Base-by-base conservation (phyloP, 2,329 filamentous ascomycete species). In the Colletotrichum gigasporum region DNA sequence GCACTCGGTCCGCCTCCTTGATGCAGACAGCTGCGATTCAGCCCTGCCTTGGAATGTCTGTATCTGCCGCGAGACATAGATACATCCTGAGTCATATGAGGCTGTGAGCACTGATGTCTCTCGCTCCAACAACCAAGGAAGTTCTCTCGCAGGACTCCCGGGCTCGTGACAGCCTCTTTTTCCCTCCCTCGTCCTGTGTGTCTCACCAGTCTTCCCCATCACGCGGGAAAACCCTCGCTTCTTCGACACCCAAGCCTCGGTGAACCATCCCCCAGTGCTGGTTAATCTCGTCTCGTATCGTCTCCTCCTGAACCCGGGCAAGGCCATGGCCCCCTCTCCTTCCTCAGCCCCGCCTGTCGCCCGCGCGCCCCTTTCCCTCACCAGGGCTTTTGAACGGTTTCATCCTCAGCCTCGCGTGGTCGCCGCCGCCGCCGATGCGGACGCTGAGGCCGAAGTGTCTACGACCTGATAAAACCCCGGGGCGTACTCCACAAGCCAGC, bases 401-500 rank as follows among this genome's bases (percentile, higher is more conserved):
- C 51, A 47, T 16, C 12, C 42, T 45, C 48, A 71, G 52, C 69
- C 66, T 64, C 71, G 67, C 52, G 71, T 68, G 70, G 73, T 35
- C 41, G 20, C 24, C 53, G 28, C 41, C 28, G n/a, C 18, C 12
- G 35, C 35, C 12, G 41, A 18, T 20, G 22, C n/a, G n/a, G 18
- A n/a, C n/a, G 56, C 28, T 24, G 22, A 24, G 30, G 59, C 69
- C 70, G 67, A 47, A 16, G 6, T 60, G 56, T 62, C 54, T 26
- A 73, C 84, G 18, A 92, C 78, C 71, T 87, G 85, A 75, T 97
- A 97, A 74, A 91, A 98, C 57, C 91, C 89, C 0, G 92, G 89
- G 12, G 93, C 94, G 81, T 95, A 96, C 76, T 98, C 93, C 48
- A 94, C 75, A 70, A 99, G 83, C 92, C 95, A 99, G n/a, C 81